Evolutionary conservation across 331 rosid species (phyloP), one percentile per base, ranked within the genome.

Genomic region (Quercus lobata): DNA sequence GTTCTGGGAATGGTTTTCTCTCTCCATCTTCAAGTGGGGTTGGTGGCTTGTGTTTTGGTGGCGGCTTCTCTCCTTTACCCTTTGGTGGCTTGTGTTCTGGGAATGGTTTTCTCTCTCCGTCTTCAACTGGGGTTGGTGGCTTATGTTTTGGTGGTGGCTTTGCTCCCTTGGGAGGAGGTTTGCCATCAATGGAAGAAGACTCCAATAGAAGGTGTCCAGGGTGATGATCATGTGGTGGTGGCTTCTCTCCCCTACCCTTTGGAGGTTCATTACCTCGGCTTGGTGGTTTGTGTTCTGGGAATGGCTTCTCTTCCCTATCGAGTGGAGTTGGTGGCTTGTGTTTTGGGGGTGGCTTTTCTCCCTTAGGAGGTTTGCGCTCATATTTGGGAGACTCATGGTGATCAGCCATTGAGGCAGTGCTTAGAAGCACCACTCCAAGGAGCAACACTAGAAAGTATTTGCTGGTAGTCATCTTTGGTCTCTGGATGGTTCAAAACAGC

Each of bases 271-370:
- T 25, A 8, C 56, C 21, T 19, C 3, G 17, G 0, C 2, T 30
- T 34, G 78, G 63, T 1, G 87, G 81, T 4, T 81, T 77, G 25
- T 37, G 78, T 14, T 63, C 16, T 7, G 75, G 78, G 5, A 87
- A 83, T 10, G 90, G 82, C 2, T 82, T 69, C n/a, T 37, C 87
- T 17, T 35, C 15, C 9, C 27, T 22, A 11, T 35, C 19, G 7
- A 11, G 57, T n/a, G 19, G 18, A 11, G 53, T 34, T 4, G 71
- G 71, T 5, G 52, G 86, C 22, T 58, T 58, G 4, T 74, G 21
- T 7, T 35, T 73, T 4, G 81, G 84, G 4, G 84, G 83, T 3
- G 73, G 35, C 6, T 75, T 58, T 1, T 18, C 27, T 37, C 79
- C 78, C n/a, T 74, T 58, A 12, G 74, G 74, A 8, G 74, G 57